A percentile compares a stretch with the other conserved stretches of the same genome.
These are phyloP conservation scores for Gossypium davidsonii DNA, from an alignment of 441 rosid genomes.

Conservation along the genomic window DNA sequence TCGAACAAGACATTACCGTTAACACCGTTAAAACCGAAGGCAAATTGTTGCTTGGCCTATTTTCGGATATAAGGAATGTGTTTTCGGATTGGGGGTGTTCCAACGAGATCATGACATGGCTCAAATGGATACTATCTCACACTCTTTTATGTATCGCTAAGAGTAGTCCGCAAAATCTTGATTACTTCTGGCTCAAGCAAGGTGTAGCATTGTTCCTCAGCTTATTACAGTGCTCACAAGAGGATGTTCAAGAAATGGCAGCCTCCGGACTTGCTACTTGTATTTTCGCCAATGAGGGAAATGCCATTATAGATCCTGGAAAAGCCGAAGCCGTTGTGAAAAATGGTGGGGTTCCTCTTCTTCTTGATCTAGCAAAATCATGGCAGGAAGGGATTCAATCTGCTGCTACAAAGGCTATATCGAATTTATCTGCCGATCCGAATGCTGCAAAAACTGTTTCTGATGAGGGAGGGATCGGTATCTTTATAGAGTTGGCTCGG, in stretches of 20 bases:
- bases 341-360: constrained; percentile 84
- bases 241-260: constrained; percentile 92
- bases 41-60: constrained; percentile 50
- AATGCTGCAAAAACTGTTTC: constrained; percentile 94
- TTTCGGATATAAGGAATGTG: constrained; percentile 50
- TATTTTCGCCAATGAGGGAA: constrained; percentile 87
- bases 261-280: constrained; percentile 91
- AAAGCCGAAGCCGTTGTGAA: constrained; percentile 93
- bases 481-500: constrained; percentile 74
- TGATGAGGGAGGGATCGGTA: constrained; percentile 77
- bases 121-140: constrained; percentile 85
- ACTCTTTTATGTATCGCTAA: constrained; percentile 76
- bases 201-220: constrained; percentile 73
- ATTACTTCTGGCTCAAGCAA: constrained; percentile 90
- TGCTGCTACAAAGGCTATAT: constrained; percentile 98
- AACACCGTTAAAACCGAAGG: constrained; percentile 47
- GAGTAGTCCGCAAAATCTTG: constrained; percentile 73
- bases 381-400: constrained; percentile 96
- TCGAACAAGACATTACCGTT: constrained; percentile 58
- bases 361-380: constrained; percentile 82
- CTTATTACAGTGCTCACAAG: constrained; percentile 85
- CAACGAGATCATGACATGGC: constrained; percentile 72
- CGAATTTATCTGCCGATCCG: constrained; percentile 87
- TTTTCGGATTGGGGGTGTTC: constrained; percentile 61
- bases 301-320: constrained; percentile 86